Percentiles rank a stretch among this genome's conserved stretches.
phyloP scores from a whole-genome alignment of 306 rosid genomes.

The Adenanthera pavonina region DNA sequence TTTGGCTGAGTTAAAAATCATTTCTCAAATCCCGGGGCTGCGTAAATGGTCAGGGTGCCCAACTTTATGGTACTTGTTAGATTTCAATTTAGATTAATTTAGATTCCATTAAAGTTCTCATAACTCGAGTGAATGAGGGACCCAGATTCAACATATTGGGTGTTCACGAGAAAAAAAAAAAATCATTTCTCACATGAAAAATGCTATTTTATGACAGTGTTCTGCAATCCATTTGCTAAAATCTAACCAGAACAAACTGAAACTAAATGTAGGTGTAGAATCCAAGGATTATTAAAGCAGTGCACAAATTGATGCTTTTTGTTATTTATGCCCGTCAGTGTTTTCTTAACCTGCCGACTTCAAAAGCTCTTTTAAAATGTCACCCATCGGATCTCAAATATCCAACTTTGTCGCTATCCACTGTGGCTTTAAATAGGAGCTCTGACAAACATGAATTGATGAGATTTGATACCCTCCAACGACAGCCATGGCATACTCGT shows the following conservation, averaged over 20 bases:
- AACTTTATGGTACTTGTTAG: too few species aligned
- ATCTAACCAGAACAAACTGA: neutral
- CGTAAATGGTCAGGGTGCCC: too few species aligned
- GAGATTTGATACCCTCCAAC: neutral
- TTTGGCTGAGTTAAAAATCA: neutral
- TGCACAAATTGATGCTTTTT: neutral
- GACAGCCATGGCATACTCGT: neutral
- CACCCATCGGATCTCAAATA: neutral
- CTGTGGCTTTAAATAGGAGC: neutral
- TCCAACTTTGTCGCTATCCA: too few species aligned
- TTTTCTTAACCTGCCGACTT: neutral
- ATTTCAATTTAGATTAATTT: too few species aligned
- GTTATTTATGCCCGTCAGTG: neutral
- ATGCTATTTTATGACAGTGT: neutral
- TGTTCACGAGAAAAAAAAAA: too few species aligned
- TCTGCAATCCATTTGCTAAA: neutral
- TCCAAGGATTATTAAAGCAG: neutral
- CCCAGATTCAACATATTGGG: too few species aligned
- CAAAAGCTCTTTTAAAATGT: neutral
- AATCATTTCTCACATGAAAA: conserved; percentile 24
- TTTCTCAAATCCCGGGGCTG: too few species aligned
- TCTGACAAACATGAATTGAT: neutral
- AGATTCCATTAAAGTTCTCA: too few species aligned
- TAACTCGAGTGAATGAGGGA: too few species aligned
- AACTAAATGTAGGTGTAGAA: neutral